A percentile compares a stretch with the other conserved stretches of the same genome.
These are phyloP conservation scores for Metarhizium rileyi DNA, from an alignment of 2,329 filamentous ascomycete genomes.

Conservation along the genomic window DNA sequence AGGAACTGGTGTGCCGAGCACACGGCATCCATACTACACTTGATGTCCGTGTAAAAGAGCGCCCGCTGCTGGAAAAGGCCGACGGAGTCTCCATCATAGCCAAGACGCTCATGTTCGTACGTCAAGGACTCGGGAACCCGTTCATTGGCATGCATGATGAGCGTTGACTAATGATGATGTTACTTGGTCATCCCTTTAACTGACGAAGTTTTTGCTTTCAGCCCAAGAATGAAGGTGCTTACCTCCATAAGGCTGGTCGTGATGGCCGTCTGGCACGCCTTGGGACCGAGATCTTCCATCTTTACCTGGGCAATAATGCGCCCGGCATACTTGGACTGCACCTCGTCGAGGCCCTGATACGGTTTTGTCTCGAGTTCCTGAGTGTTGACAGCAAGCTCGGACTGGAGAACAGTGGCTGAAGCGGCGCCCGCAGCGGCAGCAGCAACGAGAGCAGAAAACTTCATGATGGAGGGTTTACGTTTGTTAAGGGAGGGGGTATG, in stretches of 20 bases:
- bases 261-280: slow-evolving; percentile 12
- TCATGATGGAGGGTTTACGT: too few relatives aligned
- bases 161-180: slow-evolving; percentile 1
- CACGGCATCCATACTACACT: slow-evolving; percentile 8
- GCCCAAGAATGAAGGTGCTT: too few relatives aligned
- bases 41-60: slow-evolving; percentile 7
- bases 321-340: not conserved
- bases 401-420: not conserved
- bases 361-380: not conserved
- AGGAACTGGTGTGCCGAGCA: slow-evolving; percentile 9
- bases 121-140: slow-evolving; percentile 5
- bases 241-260: slow-evolving; percentile 13
- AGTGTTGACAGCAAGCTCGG: not conserved
- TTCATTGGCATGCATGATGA: slow-evolving; percentile 6
- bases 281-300: not conserved
- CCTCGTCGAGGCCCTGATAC: not conserved
- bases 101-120: slow-evolving; percentile 5
- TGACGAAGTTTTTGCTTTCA: too few relatives aligned
- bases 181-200: not conserved
- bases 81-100: slow-evolving; percentile 8
- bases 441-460: not conserved
- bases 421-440: not conserved
- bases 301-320: not conserved
- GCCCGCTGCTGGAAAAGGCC: slow-evolving; percentile 11
- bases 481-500: too few relatives aligned